Base-by-base conservation (phyloP, 2,329 filamentous ascomycete genomes). In the Curvularia lunata region DNA sequence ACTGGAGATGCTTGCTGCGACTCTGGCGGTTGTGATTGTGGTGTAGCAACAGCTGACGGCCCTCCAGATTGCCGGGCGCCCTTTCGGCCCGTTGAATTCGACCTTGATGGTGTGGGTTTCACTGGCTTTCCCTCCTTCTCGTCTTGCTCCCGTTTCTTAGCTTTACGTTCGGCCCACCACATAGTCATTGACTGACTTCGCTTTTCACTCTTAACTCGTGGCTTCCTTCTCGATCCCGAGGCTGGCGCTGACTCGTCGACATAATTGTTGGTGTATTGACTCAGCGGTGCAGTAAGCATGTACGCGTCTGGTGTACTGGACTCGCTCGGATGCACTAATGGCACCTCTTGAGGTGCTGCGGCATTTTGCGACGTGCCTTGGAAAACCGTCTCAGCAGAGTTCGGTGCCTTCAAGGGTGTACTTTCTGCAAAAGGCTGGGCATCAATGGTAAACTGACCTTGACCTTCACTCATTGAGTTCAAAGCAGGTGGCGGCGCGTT, bases 161-260 rank as follows among this genome's bases (percentile, higher is more conserved):
- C 76, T 58, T 80, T 80, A 7, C 78, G 72, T 57, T 78, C 75
- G 2, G 78, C 78, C 78, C 78, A 80, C 78, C 78, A 80, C n/a
- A 76, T 74, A 1, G 77, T 79, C 78, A 80, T 80, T 10, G 74
- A 78, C 46, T 78, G 72, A 48, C 75, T 78, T 13, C 78, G 72
- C 63, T 80, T 80, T 58, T 80, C 78, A 34, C 76, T 78, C 61
- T 79, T 79, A 18, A 79, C 77, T 25, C 73, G 71, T 27, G 72
- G 73, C 56, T 76, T 77, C 25, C 70, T 66, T 57, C 70, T 67
- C n/a, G 72, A 70, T 1, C 65, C 65, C 25, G 69, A 67, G 7
- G 59, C 57, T 4, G 72, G 67, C 8, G 67, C 61, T 8, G 67
- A 60, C 23, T 74, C 69, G 28, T 75, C 72, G 4, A 58, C 48